Base-by-base conservation (phyloP, 352 stramenopile species). In the Peronospora destructor region DNA sequence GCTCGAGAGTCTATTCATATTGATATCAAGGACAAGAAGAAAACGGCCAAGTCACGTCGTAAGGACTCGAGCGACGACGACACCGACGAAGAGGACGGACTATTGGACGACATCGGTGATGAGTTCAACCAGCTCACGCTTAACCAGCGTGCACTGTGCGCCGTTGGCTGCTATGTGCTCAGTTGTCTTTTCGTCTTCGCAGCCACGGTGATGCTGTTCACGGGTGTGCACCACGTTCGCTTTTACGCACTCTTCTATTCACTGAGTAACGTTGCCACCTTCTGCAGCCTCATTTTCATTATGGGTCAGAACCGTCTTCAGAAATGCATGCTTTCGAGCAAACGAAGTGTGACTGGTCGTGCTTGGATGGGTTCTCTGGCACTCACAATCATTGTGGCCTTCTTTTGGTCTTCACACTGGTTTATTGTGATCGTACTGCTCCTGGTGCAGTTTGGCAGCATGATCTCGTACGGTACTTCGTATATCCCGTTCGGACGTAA, bases 401-500 rank as follows among this genome's bases (percentile, higher is more conserved):
- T 77, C 36, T 55, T 71, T 12, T 79, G 73, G 54, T 54, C 65
- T 8, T 55, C 47, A 28, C 60, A 71, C 52, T 73, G 68, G 52
- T 68, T 75, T 38, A 59, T 74, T 28, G 68, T 83, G 25, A 50
- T 83, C n/a, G 29, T 78, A 21, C 48, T 83, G 37, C 69, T 83
- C 17, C 48, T 83, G 12, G 51, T 66, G 43, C 71, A 83, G 59
- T 77, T 75, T 56, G 26, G 45, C 26, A 59, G 68, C 45, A 83
- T 83, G 68, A 63, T 83, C 48, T 83, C 68, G 68, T 83, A 83
- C 66, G 66, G 66, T 40, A 5, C 64, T 23, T 73, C 68, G 30
- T 83, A 68, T 51, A 53, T 80, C 28, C 60, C 69, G 7, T 83
- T 77, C 39, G 69, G 63, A 28, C 66, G 71, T 45, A 73, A 69